Base-by-base conservation (phyloP, 129 eudicot species). In the Ambrosia artemisiifolia region DNA sequence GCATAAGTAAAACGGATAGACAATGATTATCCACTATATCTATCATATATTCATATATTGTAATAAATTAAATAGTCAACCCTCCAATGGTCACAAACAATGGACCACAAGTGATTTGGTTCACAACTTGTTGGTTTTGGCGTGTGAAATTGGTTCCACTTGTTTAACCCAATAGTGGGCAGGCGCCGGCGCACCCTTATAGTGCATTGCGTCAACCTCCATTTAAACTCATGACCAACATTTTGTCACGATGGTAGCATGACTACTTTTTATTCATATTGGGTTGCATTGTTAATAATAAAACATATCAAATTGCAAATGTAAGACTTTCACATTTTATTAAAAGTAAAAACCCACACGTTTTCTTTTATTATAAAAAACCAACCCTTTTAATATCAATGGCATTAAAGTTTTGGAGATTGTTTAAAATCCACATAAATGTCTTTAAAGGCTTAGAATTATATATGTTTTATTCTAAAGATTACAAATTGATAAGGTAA, bases 61-160 rank as follows among this genome's bases (percentile, higher is more conserved):
- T n/a, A n/a, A n/a, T n/a, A n/a, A 46, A 67, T 19, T 10, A 46
- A 16, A 24, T 24, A 44, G 57, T 69, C 73, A 69, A 33, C 43
- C 36, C 17, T 44, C 7, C 19, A 38, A 70, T 12, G n/a, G 75
- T 70, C 75, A 38, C 38, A 55, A 18, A 71, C 51, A 68, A 49
- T 68, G 76, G 76, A 71, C 76, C 76, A 71, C 43, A 7, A 20
- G 38, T 70, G 51, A 69, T 51, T 70, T 9, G 55, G 67, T 56
- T 56, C 11, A 40, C 17, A 7, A 54, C 49, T 35, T 46, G 47
- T 57, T 57, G 44, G 14, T 20, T 20, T 56, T 71, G 64, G n/a
- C 63, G 72, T 36, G 33, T 36, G 64, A 42, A 33, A 74, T 2
- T 9, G 65, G 63, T 49, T 73, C 18, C 65, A 59, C 38, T 30